Evolutionary conservation across 2,329 filamentous ascomycete genomes (phyloP), one percentile per base, ranked within the genome.

Genomic region (Xylariales sp.): DNA sequence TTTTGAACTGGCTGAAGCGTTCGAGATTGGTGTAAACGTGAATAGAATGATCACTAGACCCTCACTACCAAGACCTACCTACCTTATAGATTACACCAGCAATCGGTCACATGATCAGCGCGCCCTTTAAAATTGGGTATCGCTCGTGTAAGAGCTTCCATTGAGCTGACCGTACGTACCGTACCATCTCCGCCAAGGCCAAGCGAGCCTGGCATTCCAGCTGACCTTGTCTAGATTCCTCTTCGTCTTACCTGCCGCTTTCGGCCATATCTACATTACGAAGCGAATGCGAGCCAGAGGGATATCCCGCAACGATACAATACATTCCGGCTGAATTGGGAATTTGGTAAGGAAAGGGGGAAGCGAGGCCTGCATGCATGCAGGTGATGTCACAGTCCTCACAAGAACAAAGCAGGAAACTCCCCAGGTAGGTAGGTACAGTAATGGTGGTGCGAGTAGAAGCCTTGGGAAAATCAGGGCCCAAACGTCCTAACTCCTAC

Each of bases 101-200:
- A 67, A 36, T 14, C 30, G 18, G 45, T 69, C 64, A 64, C 67
- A 69, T 67, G 67, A 69, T 62, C 49, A 7, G 55, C 53, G 55
- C 53, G 23, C 30, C 28, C 45, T 45, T 12, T 43, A n/a, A 14
- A 53, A 10, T 10, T 41, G 9, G 39, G 39, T 41, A 41, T 14
- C 4, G 39, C 14, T 56, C 43, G 36, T 32, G 52, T 34, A 12
- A 48, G 9, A 50, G 39, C 18, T 10, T 30, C 43, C 52, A 49
- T 41, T 30, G 41, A 60, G 49, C 55, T 58, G 18, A 23, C 23
- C 23, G 23, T 23, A 23, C 23, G 23, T 23, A 23, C 23, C 43
- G n/a, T 49, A n/a, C 30, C 60, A 54, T 61, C 34, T 53, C 54
- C 36, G 53, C 41, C 43, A 39, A 60, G 59, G 36, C 43, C 23